Conservation (phyloP, 2,329 filamentous ascomycete species). For the Myriosclerotinia curreyana region DNA sequence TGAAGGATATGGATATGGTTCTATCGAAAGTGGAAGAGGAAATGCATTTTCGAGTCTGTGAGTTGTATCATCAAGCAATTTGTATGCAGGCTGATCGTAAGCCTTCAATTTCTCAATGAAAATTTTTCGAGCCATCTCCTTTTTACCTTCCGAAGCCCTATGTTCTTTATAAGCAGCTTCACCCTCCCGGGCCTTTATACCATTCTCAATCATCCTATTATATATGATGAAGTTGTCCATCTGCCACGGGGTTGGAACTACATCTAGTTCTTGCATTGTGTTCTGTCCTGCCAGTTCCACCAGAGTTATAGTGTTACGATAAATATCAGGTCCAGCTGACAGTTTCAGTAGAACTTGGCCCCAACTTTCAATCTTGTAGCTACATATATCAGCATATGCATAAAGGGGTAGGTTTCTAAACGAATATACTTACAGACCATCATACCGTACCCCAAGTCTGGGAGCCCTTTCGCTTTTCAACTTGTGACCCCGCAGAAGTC, state of each 20-base stretch:
- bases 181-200: conserved; percentile 41
- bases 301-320: conserved; percentile 48
- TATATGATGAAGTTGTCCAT: conserved; percentile 56
- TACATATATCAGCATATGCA: conserved; percentile 17
- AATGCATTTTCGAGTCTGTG: conserved; percentile 18
- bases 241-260: conserved; percentile 53
- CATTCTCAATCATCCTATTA: conserved; percentile 46
- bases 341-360: conserved; percentile 41
- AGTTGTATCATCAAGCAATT: conserved; percentile 4
- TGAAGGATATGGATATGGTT: neutral
- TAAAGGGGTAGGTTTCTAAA: too few species aligned
- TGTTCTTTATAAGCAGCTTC: conserved; percentile 38
- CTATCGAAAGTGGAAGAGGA: conserved; percentile 12
- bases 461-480: conserved; percentile 53
- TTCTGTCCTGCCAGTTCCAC: conserved; percentile 46
- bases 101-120: conserved; percentile 24
- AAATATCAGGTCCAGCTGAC: conserved; percentile 42
- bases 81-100: conserved; percentile 6
- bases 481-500: conserved; percentile 51
- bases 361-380: conserved; percentile 49
- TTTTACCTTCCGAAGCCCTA: conserved; percentile 25
- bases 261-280: conserved; percentile 42
- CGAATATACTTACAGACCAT: conserved; percentile 50
- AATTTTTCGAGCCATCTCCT: conserved; percentile 17
- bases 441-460: conserved; percentile 52